Conservation (phyloP, 495 filamentous ascomycete genomes). For the Aspergillus homomorphus region DNA sequence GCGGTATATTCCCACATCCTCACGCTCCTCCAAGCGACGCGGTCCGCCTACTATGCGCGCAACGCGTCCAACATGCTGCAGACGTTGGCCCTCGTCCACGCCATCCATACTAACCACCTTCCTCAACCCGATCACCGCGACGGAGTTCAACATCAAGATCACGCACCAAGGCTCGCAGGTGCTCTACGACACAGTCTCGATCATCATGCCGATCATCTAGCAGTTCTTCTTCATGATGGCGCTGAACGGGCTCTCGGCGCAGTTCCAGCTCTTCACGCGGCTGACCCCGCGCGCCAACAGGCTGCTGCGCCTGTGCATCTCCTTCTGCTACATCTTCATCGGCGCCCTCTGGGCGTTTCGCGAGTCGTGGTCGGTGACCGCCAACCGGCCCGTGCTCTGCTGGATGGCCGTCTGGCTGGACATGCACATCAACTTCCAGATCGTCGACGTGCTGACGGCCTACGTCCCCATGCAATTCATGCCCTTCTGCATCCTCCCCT, state of each 20-base stretch:
- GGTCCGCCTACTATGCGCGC: slow-evolving; percentile 26
- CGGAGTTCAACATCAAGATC: slow-evolving; percentile 36
- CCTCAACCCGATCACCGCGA: slow-evolving; percentile 34
- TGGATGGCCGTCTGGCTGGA: slow-evolving; percentile 49
- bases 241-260: slow-evolving; percentile 31
- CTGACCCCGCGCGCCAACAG: slow-evolving; percentile 34
- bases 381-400: slow-evolving; percentile 36
- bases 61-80: slow-evolving; percentile 29
- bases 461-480: slow-evolving; percentile 24
- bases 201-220: slow-evolving; percentile 41
- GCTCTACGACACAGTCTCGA: slow-evolving; percentile 45
- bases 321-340: slow-evolving; percentile 37
- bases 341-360: slow-evolving; percentile 48
- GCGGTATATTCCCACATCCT: slow-evolving; percentile 25
- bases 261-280: slow-evolving; percentile 36
- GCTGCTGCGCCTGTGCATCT: slow-evolving; percentile 34
- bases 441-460: slow-evolving; percentile 24
- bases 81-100: neutral
- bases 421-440: slow-evolving; percentile 43
- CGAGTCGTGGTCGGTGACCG: slow-evolving; percentile 38
- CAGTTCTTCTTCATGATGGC: slow-evolving; percentile 49
- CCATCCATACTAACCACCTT: slow-evolving; percentile 20
- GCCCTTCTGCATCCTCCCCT: slow-evolving; percentile 43
- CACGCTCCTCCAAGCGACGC: slow-evolving; percentile 27
- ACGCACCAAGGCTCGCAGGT: slow-evolving; percentile 39